These are phyloP conservation scores for Ophiostoma sp. DNA, from an alignment of 2,329 filamentous ascomycete species.

Conservation along the genomic window DNA sequence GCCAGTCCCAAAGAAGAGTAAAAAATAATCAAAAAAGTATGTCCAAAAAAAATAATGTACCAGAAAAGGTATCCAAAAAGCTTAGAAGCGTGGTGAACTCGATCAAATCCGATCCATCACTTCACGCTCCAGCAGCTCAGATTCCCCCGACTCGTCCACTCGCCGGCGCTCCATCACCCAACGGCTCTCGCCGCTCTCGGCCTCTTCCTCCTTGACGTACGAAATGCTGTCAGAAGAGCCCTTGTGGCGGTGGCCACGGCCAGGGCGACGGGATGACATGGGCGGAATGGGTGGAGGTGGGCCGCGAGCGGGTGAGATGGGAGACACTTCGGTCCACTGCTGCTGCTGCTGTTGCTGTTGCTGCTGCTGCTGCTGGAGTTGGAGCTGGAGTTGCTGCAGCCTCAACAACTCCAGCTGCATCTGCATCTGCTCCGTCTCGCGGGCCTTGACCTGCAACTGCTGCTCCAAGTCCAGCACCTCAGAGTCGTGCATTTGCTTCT, in stretches of 20 bases:
- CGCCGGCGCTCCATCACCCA: slow-evolving; percentile 71
- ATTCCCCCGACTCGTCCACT: slow-evolving; percentile 64
- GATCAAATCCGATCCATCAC: slow-evolving; percentile 57
- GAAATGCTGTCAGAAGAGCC: slow-evolving; percentile 68
- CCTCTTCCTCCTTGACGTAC: slow-evolving; percentile 65
- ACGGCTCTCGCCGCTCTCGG: slow-evolving; percentile 56
- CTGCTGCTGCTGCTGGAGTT: slow-evolving; percentile 18
- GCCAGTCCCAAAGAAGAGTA: background rate
- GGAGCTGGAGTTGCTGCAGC: background rate
- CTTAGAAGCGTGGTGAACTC: background rate
- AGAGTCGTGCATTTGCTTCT: slow-evolving; percentile 13
- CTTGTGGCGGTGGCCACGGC: slow-evolving; percentile 55
- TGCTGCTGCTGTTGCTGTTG: background rate
- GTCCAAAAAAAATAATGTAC: background rate
- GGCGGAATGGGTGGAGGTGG: slow-evolving; percentile 18
- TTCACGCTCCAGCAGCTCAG: slow-evolving; percentile 65
- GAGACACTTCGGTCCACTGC: background rate
- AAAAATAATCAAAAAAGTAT: background rate
- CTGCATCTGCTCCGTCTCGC: slow-evolving; percentile 22
- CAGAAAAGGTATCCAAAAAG: background rate
- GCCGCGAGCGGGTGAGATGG: background rate
- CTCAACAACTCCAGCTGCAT: background rate
- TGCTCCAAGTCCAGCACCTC: slow-evolving; percentile 16
- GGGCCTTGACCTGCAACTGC: slow-evolving; percentile 21
- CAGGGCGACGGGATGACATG: slow-evolving; percentile 34